phyloP scores from a whole-genome alignment of 345 rosid genomes.

The Eucalyptus erythrocorys region DNA sequence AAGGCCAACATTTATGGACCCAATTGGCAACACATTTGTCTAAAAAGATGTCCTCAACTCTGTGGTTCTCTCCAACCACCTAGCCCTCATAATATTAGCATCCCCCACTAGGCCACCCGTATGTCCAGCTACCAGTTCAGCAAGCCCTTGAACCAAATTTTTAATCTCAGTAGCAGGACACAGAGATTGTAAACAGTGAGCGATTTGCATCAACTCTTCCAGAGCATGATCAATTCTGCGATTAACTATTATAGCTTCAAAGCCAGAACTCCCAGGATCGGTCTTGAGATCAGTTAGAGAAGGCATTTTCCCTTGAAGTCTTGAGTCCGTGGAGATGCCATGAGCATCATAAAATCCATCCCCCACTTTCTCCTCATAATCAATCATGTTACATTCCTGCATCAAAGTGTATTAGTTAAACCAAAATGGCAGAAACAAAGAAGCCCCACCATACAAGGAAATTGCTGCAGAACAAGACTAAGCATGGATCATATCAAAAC shows the following conservation, averaged over 20 bases:
- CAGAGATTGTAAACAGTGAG: slow-evolving; percentile 60
- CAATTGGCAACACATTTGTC: slow-evolving; percentile 77
- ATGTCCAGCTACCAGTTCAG: slow-evolving; percentile 84
- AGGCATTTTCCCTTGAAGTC: too few species aligned
- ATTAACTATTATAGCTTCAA: slow-evolving; percentile 79
- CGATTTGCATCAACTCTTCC: slow-evolving; percentile 74
- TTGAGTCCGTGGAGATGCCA: too few species aligned
- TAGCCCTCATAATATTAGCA: slow-evolving; percentile 68
- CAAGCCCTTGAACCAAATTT: slow-evolving; percentile 60
- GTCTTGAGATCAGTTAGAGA: slow-evolving; percentile 75
- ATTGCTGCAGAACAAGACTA: neutral
- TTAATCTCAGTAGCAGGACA: slow-evolving; percentile 50
- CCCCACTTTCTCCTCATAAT: too few species aligned
- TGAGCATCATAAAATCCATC: too few species aligned
- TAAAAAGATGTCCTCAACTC: slow-evolving; percentile 69
- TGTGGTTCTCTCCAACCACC: slow-evolving; percentile 76
- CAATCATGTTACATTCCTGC: too few species aligned
- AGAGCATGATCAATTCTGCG: slow-evolving; percentile 54
- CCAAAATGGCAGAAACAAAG: neutral
- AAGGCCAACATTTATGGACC: slow-evolving; percentile 73
- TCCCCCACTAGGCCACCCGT: slow-evolving; percentile 95
- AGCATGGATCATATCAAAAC: neutral
- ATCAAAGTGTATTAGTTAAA: too few species aligned
- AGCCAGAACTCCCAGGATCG: slow-evolving; percentile 47
- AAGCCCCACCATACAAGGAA: neutral